Conservation (phyloP, 768 basidiomycete genomes). For the Megacollybia marginata region DNA sequence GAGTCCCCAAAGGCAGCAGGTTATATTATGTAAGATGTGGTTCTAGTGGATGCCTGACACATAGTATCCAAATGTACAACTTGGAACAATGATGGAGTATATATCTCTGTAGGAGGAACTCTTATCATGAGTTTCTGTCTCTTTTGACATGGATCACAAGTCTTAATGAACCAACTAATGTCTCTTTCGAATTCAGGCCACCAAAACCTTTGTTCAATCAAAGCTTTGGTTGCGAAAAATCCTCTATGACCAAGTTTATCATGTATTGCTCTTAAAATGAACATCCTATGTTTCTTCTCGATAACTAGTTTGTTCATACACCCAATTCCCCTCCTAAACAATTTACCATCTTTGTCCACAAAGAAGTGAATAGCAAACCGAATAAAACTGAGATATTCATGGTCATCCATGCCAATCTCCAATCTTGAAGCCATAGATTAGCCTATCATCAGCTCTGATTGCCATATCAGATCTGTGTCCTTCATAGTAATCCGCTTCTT, state of each 20-base stretch:
- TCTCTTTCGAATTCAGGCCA: constrained; percentile 16
- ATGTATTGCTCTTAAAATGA: neutral
- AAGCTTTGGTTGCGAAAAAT: constrained; percentile 1
- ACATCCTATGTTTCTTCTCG: constrained; percentile 1
- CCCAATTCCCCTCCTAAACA: constrained; percentile 6
- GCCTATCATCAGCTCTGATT: too few species aligned
- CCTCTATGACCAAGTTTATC: constrained; percentile 9
- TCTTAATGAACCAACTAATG: constrained; percentile 21
- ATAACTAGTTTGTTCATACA: constrained; percentile 14
- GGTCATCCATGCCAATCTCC: too few species aligned
- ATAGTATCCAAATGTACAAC: constrained; percentile 24
- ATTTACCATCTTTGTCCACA: constrained; percentile 6
- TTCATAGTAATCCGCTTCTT: too few species aligned
- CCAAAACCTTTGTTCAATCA: constrained; percentile 12
- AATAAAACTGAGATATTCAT: neutral
- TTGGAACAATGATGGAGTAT: constrained; percentile 12
- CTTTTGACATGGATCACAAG: constrained; percentile 25
- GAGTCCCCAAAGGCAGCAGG: too few species aligned
- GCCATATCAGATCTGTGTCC: too few species aligned
- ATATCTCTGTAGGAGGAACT: constrained; percentile 19
- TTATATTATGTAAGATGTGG: too few species aligned
- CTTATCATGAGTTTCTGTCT: constrained; percentile 13
- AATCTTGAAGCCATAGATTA: too few species aligned
- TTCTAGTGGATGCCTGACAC: too few species aligned
- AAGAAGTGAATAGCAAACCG: constrained; percentile 9